Conservation (phyloP, 2,329 filamentous ascomycete species). For the Fusarium verrucosum region DNA sequence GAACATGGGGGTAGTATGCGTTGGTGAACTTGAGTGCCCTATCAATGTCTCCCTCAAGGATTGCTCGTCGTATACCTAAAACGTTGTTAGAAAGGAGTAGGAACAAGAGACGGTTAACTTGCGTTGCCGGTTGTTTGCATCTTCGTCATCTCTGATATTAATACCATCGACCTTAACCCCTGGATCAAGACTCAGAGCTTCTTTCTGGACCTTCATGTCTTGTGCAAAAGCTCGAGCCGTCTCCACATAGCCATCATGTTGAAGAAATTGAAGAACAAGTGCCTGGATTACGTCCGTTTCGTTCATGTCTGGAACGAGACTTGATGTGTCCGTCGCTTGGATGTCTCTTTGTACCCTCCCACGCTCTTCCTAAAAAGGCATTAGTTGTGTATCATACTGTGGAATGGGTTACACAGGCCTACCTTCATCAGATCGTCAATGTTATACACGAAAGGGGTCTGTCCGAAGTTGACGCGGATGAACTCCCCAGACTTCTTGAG, state of each 20-base stretch:
- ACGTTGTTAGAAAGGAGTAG: slow-evolving; percentile 24
- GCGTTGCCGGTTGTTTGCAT: slow-evolving; percentile 89
- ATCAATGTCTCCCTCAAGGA: slow-evolving; percentile 93
- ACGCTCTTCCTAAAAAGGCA: slow-evolving; percentile 64
- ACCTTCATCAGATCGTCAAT: slow-evolving; percentile 88
- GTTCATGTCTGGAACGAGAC: slow-evolving; percentile 69
- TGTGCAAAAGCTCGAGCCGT: slow-evolving; percentile 88
- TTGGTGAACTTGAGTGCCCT: slow-evolving; percentile 84
- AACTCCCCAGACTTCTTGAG: slow-evolving; percentile 72
- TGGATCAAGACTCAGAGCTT: slow-evolving; percentile 70
- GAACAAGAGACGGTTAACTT: slow-evolving; percentile 46
- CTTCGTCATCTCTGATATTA: slow-evolving; percentile 80
- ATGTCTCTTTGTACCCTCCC: slow-evolving; percentile 69
- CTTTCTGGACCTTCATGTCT: slow-evolving; percentile 79
- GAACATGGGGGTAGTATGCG: slow-evolving; percentile 80
- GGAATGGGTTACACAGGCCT: slow-evolving; percentile 45
- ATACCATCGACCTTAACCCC: slow-evolving; percentile 64
- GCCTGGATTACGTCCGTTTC: slow-evolving; percentile 85
- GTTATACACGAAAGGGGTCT: slow-evolving; percentile 85
- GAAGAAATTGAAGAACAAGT: slow-evolving; percentile 84
- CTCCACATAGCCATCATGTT: slow-evolving; percentile 95
- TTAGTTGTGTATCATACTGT: slow-evolving; percentile 20
- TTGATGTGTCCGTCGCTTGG: slow-evolving; percentile 63
- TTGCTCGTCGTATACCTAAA: slow-evolving; percentile 82
- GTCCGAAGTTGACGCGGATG: slow-evolving; percentile 72